Percentiles rank a stretch among this genome's conserved stretches.
Evolutionary conservation across 2,329 filamentous ascomycete species (phyloP).

Genomic region (Beauveria sp.): DNA sequence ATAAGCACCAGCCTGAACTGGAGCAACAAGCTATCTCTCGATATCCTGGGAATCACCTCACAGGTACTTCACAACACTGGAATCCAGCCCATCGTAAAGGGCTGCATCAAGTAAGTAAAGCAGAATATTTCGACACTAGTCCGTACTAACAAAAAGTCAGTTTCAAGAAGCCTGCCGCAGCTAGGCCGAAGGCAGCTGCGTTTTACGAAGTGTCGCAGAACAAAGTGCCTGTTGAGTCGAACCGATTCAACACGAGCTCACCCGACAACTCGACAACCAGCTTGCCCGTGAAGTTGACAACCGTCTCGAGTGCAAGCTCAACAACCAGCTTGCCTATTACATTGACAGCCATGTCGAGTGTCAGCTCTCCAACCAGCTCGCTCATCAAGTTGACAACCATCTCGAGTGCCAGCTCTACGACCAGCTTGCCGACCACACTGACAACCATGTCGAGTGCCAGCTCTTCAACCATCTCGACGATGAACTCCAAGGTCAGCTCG

Average conservation of each 20-base stretch:
- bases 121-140: background rate
- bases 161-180: background rate
- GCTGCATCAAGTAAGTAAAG: slow-evolving; percentile 20
- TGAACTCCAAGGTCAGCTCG: too few species aligned
- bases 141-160: background rate
- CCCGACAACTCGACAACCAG: background rate
- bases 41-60: slow-evolving; percentile 13
- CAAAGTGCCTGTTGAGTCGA: background rate
- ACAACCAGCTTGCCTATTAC: too few species aligned
- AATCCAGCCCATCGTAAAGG: slow-evolving; percentile 15
- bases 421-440: background rate
- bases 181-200: background rate
- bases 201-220: background rate
- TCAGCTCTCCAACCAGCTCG: background rate
- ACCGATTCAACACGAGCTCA: background rate
- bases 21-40: slow-evolving; percentile 20
- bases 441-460: background rate
- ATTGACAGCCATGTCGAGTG: background rate
- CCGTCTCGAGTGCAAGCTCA: too few species aligned
- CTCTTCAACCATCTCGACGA: background rate
- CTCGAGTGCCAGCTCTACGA: background rate
- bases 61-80: slow-evolving; percentile 18
- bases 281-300: background rate
- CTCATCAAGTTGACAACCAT: background rate
- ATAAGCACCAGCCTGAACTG: slow-evolving; percentile 21